A percentile compares a stretch with the other conserved stretches of the same genome.
These are phyloP conservation scores for Fagus sylvatica DNA, from an alignment of 306 rosid genomes.

Conservation along the genomic window DNA sequence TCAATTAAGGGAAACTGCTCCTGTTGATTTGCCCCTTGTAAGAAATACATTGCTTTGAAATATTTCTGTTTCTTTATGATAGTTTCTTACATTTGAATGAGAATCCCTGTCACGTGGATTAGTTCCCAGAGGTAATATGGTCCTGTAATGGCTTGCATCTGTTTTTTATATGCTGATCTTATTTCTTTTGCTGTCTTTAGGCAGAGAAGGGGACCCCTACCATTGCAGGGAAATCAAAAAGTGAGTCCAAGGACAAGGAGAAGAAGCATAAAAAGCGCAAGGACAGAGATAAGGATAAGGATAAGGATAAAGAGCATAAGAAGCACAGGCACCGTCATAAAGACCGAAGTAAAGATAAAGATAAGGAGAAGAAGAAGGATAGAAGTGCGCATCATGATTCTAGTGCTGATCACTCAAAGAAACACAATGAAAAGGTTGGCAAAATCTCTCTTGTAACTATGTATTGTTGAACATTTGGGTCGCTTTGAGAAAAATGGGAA, in stretches of 20 bases:
- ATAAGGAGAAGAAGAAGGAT: slow-evolving; percentile 92
- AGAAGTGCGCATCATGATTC: slow-evolving; percentile 84
- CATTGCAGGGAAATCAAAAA: slow-evolving; percentile 73
- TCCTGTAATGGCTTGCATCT: slow-evolving; percentile 5
- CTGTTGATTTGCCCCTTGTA: slow-evolving; percentile 83
- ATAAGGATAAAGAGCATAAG: slow-evolving; percentile 93
- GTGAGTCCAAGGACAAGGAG: slow-evolving; percentile 86
- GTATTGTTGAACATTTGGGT: slow-evolving; percentile 13
- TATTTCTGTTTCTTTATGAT: neutral
- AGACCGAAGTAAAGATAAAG: slow-evolving; percentile 87
- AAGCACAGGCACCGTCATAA: slow-evolving; percentile 83
- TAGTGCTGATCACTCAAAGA: slow-evolving; percentile 81
- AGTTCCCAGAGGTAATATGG: neutral
- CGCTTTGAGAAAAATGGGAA: neutral
- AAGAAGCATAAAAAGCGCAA: slow-evolving; percentile 88
- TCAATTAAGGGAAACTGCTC: slow-evolving; percentile 76
- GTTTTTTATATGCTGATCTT: slow-evolving; percentile 1
- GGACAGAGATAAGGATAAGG: slow-evolving; percentile 82
- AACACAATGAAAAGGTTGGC: slow-evolving; percentile 91
- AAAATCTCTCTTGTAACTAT: slow-evolving; percentile 26
- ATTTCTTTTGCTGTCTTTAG: slow-evolving; percentile 32
- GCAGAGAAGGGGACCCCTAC: slow-evolving; percentile 91
- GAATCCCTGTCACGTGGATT: slow-evolving; percentile 11
- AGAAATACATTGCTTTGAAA: slow-evolving; percentile 36
- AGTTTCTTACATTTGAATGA: slow-evolving; percentile 20